These are phyloP conservation scores for Pelargonium citronellum DNA, from an alignment of 441 rosid species.

Conservation along the genomic window DNA sequence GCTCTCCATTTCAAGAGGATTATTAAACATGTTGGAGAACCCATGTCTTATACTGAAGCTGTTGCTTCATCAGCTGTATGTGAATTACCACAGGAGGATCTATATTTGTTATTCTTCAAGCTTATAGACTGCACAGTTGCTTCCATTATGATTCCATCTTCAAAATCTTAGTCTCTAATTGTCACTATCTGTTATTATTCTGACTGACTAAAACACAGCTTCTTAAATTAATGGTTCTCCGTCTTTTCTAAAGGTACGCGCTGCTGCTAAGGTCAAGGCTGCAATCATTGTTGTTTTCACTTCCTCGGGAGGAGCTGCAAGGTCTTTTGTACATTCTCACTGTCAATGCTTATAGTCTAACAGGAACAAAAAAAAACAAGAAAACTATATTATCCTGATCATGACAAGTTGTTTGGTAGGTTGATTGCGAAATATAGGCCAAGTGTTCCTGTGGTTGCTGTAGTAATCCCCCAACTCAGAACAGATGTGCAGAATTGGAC, in stretches of 20 bases:
- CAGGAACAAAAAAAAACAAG: constrained; percentile 20
- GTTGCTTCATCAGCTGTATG: constrained; percentile 29
- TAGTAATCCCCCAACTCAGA: constrained; percentile 23
- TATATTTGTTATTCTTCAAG: no score
- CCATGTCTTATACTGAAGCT: constrained; percentile 26
- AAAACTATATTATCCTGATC: constrained; percentile 17
- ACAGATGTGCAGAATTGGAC: constrained; percentile 22
- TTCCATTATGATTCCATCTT: neutral
- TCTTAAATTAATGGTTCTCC: neutral
- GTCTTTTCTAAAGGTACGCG: constrained; percentile 21
- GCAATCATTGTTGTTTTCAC: constrained; percentile 29
- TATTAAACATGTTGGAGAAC: constrained; percentile 25
- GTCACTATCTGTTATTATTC: neutral
- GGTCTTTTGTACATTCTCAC: constrained; percentile 3
- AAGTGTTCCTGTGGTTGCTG: constrained; percentile 21
- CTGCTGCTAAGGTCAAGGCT: constrained; percentile 28
- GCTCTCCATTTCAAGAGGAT: constrained; percentile 23
- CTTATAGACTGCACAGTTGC: neutral
- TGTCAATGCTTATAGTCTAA: neutral
- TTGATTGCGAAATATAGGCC: constrained; percentile 29
- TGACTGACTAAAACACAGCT: neutral
- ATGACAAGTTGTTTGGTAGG: constrained; percentile 11
- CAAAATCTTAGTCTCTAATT: neutral
- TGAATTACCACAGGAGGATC: neutral
- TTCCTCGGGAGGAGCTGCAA: constrained; percentile 27